Evolutionary conservation across 2,329 filamentous ascomycete species (phyloP), one percentile per base, ranked within the genome.

Genomic region (Ploettnerulaceae sp.): DNA sequence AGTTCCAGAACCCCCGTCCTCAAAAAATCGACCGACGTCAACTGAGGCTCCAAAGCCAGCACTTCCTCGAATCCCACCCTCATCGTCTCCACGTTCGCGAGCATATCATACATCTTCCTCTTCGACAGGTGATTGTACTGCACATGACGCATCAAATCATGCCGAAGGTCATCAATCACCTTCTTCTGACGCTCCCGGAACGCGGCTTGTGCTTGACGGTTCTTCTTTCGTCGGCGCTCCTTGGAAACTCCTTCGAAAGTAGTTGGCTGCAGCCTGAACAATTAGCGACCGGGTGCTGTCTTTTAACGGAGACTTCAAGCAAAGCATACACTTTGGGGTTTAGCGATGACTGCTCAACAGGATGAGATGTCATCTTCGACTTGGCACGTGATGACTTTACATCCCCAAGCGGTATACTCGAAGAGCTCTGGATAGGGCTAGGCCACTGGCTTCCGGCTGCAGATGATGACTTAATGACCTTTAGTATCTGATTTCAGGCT

Each of bases 151-250:
- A 18, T 29, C 7, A 43, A 9, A 17, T 43, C 28, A 12, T 25
- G 28, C 18, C 31, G 29, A n/a, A 43, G 29, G 14, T 43, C 31
- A 11, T 34, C 32, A 12, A 37, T 29, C 8, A 37, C 32, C 15
- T 29, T 37, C 25, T 45, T 45, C 15, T 45, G 32, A 7, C 42
- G 42, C 18, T 37, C 32, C n/a, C 42, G 42, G 17, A 45, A 31
- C 4, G 42, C 21, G 28, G 34, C 24, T 14, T 37, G 42, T 11
- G 42, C 42, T 21, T 36, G 32, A 4, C 32, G 22, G 15, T 45
- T 45, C 12, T 45, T 28, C 33, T 17, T 26, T n/a, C 32, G 24
- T 15, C 42, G 34, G 26, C 38, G 20, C 17, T 41, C 38, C 26
- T 41, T 41, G 2, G 38, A 41, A 2, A 32, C 18, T 8, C 28